phyloP scores from a whole-genome alignment of 2,329 filamentous ascomycete species.

The Fusarium sp. region DNA sequence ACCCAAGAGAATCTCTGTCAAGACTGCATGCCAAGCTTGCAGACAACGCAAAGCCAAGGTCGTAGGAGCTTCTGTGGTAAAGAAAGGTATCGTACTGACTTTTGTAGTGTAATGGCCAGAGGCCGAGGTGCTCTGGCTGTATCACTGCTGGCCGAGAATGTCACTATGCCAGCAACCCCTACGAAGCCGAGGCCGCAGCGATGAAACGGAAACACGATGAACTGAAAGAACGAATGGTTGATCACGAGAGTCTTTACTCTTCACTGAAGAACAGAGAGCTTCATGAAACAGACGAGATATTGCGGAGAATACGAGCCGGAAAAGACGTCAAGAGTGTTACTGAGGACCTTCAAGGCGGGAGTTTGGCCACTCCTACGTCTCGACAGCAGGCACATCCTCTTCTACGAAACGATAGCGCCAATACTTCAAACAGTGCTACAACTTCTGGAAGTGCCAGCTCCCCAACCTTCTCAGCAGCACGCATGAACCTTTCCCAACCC shows the following conservation, averaged over 20 bases:
- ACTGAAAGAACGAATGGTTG: neutral
- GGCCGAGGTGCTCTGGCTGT: slow-evolving; percentile 26
- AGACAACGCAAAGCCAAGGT: slow-evolving; percentile 35
- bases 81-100: neutral
- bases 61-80: neutral
- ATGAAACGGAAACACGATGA: slow-evolving; percentile 26
- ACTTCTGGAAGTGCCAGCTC: slow-evolving; percentile 10
- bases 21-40: slow-evolving; percentile 28
- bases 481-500: neutral
- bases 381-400: neutral
- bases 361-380: neutral
- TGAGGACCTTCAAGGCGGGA: neutral
- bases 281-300: slow-evolving; percentile 26
- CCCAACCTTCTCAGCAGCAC: neutral
- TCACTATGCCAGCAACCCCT: slow-evolving; percentile 10
- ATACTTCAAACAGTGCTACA: neutral
- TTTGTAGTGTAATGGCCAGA: slow-evolving; percentile 25
- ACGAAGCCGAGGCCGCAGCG: slow-evolving; percentile 16
- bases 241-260: slow-evolving; percentile 22
- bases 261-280: slow-evolving; percentile 8
- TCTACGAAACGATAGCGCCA: neutral
- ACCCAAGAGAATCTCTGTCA: slow-evolving; percentile 25
- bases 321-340: slow-evolving; percentile 10
- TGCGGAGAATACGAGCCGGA: slow-evolving; percentile 27
- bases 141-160: slow-evolving; percentile 13